Conservation (phyloP, 257 asterid genomes). For the Primulina eburnea region DNA sequence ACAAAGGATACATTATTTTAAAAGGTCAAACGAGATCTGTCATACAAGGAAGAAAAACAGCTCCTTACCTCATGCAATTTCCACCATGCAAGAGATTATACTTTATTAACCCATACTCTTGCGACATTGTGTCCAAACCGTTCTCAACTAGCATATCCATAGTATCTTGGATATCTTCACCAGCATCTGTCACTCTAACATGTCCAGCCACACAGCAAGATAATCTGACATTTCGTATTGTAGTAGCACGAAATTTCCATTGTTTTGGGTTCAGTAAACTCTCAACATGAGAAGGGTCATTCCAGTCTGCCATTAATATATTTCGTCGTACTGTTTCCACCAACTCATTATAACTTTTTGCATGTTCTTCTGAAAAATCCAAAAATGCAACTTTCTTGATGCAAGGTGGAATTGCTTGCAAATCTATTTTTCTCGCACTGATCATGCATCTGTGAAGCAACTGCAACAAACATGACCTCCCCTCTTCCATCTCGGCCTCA, state of each 20-base stretch:
- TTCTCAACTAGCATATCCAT: constrained; percentile 73
- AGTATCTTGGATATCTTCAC: constrained; percentile 96
- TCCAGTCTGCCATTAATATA: constrained; percentile 97
- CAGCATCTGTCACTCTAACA: constrained; percentile 79
- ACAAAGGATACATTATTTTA: constrained; percentile 24
- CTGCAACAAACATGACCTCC: constrained; percentile 76
- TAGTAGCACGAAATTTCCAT: constrained; percentile 86
- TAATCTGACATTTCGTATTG: constrained; percentile 79
- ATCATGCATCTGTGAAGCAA: constrained; percentile 92
- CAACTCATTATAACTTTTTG: constrained; percentile 87
- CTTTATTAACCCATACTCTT: constrained; percentile 64
- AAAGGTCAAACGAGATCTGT: constrained; percentile 24
- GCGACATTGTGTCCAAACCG: constrained; percentile 63
- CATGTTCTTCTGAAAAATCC: constrained; percentile 78
- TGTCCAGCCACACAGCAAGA: constrained; percentile 99
- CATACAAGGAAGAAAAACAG: constrained; percentile 22
- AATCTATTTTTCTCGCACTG: constrained; percentile 83
- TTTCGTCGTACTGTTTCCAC: constrained; percentile 91
- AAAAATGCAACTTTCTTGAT: constrained; percentile 64
- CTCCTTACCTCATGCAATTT: constrained; percentile 69
- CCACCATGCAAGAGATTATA: constrained; percentile 65
- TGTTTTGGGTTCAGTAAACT: constrained; percentile 89
- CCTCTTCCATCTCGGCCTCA: constrained; percentile 97
- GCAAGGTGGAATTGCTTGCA: constrained; percentile 91
- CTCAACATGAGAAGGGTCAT: constrained; percentile 97